These are phyloP conservation scores for Debaryomycetaceae sp. DNA, from an alignment of 1,139 yeast species.

Conservation along the genomic window DNA sequence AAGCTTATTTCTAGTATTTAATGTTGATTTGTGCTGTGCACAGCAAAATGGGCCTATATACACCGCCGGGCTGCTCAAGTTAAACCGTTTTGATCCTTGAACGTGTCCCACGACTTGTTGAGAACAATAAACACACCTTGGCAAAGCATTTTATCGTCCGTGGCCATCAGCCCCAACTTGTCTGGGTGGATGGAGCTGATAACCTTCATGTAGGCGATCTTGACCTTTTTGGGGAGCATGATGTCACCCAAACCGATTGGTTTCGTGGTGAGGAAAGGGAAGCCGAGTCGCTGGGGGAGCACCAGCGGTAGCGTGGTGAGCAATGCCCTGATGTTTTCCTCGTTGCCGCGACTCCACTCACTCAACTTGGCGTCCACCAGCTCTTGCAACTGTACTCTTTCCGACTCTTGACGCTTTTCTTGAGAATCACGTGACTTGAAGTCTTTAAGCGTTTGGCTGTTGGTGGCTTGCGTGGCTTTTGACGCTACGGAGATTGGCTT, in stretches of 20 bases:
- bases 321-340: slow-evolving; percentile 72
- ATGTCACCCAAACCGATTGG: slow-evolving; percentile 59
- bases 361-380: slow-evolving; percentile 51
- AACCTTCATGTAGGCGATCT: slow-evolving; percentile 85
- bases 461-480: slow-evolving; percentile 10
- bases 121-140: slow-evolving; percentile 80
- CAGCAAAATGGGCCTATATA: too few relatives aligned
- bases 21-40: too few relatives aligned
- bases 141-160: slow-evolving; percentile 81
- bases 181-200: slow-evolving; percentile 94
- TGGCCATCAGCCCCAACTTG: slow-evolving; percentile 56
- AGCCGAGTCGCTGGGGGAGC: slow-evolving; percentile 61
- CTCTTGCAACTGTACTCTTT: slow-evolving; percentile 59
- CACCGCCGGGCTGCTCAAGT: slow-evolving; percentile 1
- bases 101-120: slow-evolving; percentile 89
- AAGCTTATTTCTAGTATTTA: too few relatives aligned
- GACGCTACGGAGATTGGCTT: slow-evolving; percentile 1
- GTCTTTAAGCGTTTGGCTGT: slow-evolving; percentile 18
- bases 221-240: slow-evolving; percentile 88
- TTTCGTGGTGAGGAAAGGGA: slow-evolving; percentile 38
- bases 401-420: slow-evolving; percentile 47
- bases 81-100: slow-evolving; percentile 44
- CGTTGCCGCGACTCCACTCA: slow-evolving; percentile 71
- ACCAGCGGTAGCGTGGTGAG: slow-evolving; percentile 63
- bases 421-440: neutral